Evolutionary conservation across 2,329 filamentous ascomycete genomes (phyloP), one percentile per base, ranked within the genome.

Genomic region (Ophiostoma piceae): DNA sequence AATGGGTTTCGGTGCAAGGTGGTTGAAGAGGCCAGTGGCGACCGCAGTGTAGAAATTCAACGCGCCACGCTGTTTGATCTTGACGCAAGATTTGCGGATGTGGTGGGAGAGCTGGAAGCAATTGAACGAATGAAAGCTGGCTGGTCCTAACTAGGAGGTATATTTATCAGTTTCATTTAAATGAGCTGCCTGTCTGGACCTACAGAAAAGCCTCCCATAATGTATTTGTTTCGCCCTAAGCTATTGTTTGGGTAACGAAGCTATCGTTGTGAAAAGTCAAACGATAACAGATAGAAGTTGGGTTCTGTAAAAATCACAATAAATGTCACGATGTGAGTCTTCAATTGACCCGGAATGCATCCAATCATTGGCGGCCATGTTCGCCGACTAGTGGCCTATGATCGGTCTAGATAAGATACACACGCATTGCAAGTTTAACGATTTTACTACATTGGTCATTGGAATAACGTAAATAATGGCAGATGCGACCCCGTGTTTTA

Each of bases 21-120:
- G 70, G 81, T 82, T 9, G 78, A 76, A 29, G 74, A 78, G 57
- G 81, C 80, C 4, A 82, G 81, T 70, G 81, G 82, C 37, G 81
- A 83, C 72, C 75, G 80, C 14, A 79, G 78, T 19, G 76, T 77
- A 16, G 77, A 78, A 66, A 82, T 83, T 57, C 81, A 83, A 67
- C 76, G 79, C 35, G 78, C 78, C 1, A 83, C 81, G 71, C 74
- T 82, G 3, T 81, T 82, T 69, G 81, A 83, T 71, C 76, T 83
- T 67, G 77, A 81, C 71, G 79, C 81, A 2, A 82, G 82, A 72
- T 82, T 82, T 75, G 80, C 78, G 1, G 81, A 83, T 74, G 80
- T 82, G 0, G 79, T 83, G 0, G 72, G 74, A 3, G 80, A 82
- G 69, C 75, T 74, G 6, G 80, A 83, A 68, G 81, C 81, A 1